Evolutionary conservation across 768 basidiomycete genomes (phyloP).

Genomic region (Brasilioporus rufonigricans): DNA sequence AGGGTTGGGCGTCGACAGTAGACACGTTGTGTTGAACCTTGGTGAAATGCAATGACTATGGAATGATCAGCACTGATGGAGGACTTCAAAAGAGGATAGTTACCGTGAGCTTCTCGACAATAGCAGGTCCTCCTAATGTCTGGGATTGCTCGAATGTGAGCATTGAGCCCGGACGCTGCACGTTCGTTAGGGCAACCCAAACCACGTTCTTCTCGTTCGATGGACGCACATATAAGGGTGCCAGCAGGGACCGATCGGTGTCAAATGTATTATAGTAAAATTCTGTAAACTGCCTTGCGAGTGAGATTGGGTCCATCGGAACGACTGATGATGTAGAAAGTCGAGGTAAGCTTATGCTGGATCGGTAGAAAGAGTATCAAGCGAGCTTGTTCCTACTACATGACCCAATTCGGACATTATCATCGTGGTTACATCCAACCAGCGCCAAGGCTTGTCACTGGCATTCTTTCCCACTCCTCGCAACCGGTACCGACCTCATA

Average conservation of each 20-base stretch:
- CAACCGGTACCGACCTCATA: neutral
- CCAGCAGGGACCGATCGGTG: constrained; percentile 51
- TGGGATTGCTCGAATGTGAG: constrained; percentile 73
- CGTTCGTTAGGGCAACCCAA: constrained; percentile 24
- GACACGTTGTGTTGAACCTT: constrained; percentile 78
- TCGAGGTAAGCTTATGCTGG: constrained; percentile 1
- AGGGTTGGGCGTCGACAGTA: constrained; percentile 89
- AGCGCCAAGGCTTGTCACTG: neutral
- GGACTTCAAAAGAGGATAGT: constrained; percentile 2
- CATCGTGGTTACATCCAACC: no score
- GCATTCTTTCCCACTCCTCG: no score
- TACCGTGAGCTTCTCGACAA: constrained; percentile 76
- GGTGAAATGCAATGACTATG: constrained; percentile 73
- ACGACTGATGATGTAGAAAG: constrained; percentile 30
- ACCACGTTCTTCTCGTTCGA: constrained; percentile 14
- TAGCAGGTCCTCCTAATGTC: constrained; percentile 50
- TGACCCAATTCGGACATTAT: constrained; percentile 19
- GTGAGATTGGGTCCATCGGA: constrained; percentile 66
- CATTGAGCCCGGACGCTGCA: constrained; percentile 79
- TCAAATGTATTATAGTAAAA: constrained; percentile 88
- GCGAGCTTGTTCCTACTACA: neutral
- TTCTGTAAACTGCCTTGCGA: constrained; percentile 77
- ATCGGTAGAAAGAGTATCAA: constrained; percentile 4
- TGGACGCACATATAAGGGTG: constrained; percentile 72
- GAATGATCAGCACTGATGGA: neutral